Evolutionary conservation across 441 rosid genomes (phyloP), one percentile per base, ranked within the genome.

Genomic region (Syzygium syzygioides): DNA sequence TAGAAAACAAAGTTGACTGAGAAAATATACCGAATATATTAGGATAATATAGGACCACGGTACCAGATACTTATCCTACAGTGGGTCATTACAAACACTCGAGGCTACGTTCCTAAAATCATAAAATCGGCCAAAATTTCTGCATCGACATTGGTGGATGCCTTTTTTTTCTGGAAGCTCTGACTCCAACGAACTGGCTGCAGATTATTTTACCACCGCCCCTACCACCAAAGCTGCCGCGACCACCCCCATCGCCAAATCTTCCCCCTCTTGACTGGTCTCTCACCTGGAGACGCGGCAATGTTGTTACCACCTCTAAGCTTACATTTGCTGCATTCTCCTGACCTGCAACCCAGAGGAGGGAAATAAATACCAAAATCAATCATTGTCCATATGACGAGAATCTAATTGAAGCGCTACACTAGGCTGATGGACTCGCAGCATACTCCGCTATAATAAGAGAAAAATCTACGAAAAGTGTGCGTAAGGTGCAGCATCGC

Each of bases 281-380:
- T 89, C 93, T 94, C 92, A 93, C 96, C 91, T 96, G 97, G 90
- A 98, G 92, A 26, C 91, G 91, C 54, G 98, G 99, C 91, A 97
- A 87, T 86, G 93, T 88, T 87, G 95, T 94, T 68, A 98, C 87
- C 79, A 92, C 95, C 90, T 93, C 93, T 90, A 98, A 88, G 92
- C 93, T 94, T 88, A 95, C 94, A 90, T 92, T 91, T 32, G 93
- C 95, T 32, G 94, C 96, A 91, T 94, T 96, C 92, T 94, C 93
- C 86, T 94, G 91, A 62, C 95, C 98, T 93, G 94, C 90, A 91
- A 28, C 14, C 28, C 6, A 37, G 56, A 15, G n/a, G n/a, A 30
- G 30, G 48, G 45, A 89, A 34, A 64, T 59, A 79, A 15, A 52
- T 48, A 86, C 5, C 12, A 41, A 55, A 86, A 37, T 85, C 55